phyloP scores from a whole-genome alignment of 345 rosid genomes.

The Eucalyptus sp. region DNA sequence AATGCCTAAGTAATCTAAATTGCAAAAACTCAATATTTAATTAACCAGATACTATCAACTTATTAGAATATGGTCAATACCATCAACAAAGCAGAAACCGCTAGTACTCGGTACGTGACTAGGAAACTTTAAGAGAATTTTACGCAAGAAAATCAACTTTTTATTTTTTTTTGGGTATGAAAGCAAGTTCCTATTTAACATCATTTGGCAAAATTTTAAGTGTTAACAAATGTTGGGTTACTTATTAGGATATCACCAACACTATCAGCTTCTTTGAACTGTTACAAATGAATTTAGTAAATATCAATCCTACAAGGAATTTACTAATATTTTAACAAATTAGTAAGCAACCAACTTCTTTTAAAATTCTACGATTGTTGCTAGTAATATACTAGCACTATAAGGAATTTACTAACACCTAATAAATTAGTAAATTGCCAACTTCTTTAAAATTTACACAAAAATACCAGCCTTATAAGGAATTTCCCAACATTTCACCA shows the following conservation, averaged over 20 bases:
- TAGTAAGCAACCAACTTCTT: not conserved
- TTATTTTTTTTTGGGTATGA: no score
- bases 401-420: not conserved
- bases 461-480: no score
- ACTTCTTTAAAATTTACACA: not conserved
- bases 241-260: not conserved
- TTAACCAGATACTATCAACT: no score
- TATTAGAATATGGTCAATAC: no score
- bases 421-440: fast-evolving
- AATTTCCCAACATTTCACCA: fast-evolving
- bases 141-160: no score
- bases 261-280: not conserved
- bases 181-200: fast-evolving
- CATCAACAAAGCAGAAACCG: no score
- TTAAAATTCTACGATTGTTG: not conserved
- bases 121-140: no score
- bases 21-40: not conserved
- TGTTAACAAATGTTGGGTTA: no score
- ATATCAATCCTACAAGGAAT: no score
- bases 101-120: no score
- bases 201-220: no score
- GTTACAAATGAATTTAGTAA: not conserved
- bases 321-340: no score
- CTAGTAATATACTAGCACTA: not conserved
- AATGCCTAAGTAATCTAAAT: not conserved